phyloP scores from a whole-genome alignment of 768 basidiomycete genomes.

The Melanogaster broomeanus region DNA sequence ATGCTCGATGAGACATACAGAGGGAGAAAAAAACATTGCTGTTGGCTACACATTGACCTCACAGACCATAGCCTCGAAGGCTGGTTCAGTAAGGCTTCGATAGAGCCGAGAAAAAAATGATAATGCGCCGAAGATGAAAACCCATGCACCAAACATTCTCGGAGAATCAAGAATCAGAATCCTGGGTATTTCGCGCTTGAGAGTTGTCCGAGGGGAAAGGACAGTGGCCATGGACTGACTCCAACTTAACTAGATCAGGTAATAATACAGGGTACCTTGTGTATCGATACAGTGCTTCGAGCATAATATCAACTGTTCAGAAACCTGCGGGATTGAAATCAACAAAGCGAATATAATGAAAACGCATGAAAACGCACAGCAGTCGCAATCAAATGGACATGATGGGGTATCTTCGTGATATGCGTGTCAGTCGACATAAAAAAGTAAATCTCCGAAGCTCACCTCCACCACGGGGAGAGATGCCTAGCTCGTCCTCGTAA shows the following conservation, averaged over 20 bases:
- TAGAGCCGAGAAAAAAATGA: conserved; percentile 41
- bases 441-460: conserved; percentile 25
- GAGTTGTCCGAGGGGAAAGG: background rate
- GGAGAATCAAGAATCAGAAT: background rate
- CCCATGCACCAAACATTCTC: background rate
- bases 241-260: background rate
- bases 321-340: conserved; percentile 23
- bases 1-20: conserved; percentile 22
- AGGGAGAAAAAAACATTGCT: conserved; percentile 30
- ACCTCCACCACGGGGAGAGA: conserved; percentile 73
- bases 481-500: conserved; percentile 82
- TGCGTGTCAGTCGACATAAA: conserved; percentile 21
- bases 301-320: conserved; percentile 9
- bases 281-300: background rate
- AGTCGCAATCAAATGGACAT: conserved; percentile 89
- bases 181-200: background rate
- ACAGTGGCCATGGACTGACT: background rate
- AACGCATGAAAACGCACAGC: conserved; percentile 57
- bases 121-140: background rate
- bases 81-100: conserved; percentile 54
- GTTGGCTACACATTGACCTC: conserved; percentile 69
- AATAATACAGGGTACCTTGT: conserved; percentile 1
- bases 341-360: background rate
- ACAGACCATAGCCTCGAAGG: conserved; percentile 41
- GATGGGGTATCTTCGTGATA: conserved; percentile 65